A percentile compares a stretch with the other conserved stretches of the same genome.
Conservation (phyloP, 208 protist species). For the Leishmania martiniquensis region DNA sequence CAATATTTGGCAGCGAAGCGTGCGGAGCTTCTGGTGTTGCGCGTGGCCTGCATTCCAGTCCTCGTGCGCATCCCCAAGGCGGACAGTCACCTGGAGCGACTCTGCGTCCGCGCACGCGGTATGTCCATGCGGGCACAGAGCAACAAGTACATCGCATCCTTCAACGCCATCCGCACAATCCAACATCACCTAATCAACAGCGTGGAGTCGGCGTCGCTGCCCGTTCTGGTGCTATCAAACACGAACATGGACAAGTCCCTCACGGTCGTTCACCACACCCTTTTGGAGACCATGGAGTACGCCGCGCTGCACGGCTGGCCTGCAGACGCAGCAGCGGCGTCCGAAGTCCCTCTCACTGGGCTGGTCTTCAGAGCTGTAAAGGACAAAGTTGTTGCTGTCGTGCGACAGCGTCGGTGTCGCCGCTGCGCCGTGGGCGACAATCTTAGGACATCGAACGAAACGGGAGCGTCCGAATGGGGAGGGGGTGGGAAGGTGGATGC, state of each 20-base stretch:
- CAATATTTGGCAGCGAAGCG: slow-evolving; percentile 41
- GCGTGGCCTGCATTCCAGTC: slow-evolving; percentile 44
- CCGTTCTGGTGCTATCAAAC: slow-evolving; percentile 84
- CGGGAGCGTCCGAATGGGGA: not conserved
- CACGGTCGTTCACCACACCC: slow-evolving; percentile 60
- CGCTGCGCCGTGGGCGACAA: not conserved
- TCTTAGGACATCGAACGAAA: not conserved
- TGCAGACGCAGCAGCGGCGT: slow-evolving; percentile 6
- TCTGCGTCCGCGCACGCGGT: slow-evolving; percentile 88
- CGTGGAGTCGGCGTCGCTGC: slow-evolving; percentile 29
- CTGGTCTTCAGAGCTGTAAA: slow-evolving; percentile 20
- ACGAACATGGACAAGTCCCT: slow-evolving; percentile 91
- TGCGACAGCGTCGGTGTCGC: slow-evolving; percentile 25
- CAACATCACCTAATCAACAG: slow-evolving; percentile 61
- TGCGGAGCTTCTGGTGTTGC: slow-evolving; percentile 34
- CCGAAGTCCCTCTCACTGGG: slow-evolving; percentile 20
- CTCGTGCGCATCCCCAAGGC: slow-evolving; percentile 89
- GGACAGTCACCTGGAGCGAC: slow-evolving; percentile 84
- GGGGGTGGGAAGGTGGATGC: not conserved
- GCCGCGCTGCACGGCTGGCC: slow-evolving; percentile 35
- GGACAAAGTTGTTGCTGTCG: slow-evolving; percentile 15
- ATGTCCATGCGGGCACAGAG: slow-evolving; percentile 83
- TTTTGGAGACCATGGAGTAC: slow-evolving; percentile 70
- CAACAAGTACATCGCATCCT: slow-evolving; percentile 92
- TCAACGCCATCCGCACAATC: slow-evolving; percentile 89